Evolutionary conservation across 1,284 basidiomycete genomes (phyloP).

Genomic region (Sporisorium reilianum): DNA sequence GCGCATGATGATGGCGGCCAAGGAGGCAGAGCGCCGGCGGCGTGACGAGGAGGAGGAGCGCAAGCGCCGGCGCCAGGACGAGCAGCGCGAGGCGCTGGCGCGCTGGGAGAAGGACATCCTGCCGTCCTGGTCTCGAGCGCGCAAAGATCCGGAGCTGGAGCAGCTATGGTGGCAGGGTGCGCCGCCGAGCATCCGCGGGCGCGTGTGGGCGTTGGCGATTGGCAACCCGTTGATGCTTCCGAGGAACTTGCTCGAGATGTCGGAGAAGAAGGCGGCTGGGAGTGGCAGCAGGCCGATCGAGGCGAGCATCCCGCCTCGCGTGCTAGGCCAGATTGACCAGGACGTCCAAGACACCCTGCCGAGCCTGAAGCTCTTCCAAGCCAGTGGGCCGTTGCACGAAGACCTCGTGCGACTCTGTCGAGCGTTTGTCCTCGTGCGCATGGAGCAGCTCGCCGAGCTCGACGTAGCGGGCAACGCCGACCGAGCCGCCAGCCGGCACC

Average conservation of each 20-base stretch:
- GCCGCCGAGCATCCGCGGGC: conserved; percentile 84
- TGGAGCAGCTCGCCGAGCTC: conserved; percentile 76
- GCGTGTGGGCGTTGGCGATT: conserved; percentile 87
- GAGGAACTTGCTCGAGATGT: conserved; percentile 49
- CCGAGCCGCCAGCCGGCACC: conserved; percentile 19
- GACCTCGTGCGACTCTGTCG: conserved; percentile 88
- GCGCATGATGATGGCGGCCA: conserved; percentile 81
- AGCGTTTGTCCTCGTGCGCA: conserved; percentile 90
- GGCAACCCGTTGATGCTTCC: conserved; percentile 88
- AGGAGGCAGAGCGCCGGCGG: conserved; percentile 50
- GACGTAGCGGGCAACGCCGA: conserved; percentile 37
- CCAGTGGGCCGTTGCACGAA: conserved; percentile 82
- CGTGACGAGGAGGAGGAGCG: conserved; percentile 49
- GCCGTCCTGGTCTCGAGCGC: conserved; percentile 83
- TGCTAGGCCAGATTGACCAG: conserved; percentile 79
- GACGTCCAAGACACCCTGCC: conserved; percentile 87
- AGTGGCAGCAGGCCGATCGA: conserved; percentile 3
- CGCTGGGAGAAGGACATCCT: conserved; percentile 84
- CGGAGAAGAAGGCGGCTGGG: conserved; percentile 22
- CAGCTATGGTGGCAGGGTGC: conserved; percentile 93
- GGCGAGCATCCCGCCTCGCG: conserved; percentile 55
- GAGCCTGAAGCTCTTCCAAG: conserved; percentile 86
- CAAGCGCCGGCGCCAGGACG: conserved; percentile 32
- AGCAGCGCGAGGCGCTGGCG: conserved; percentile 77
- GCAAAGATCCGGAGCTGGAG: conserved; percentile 77